Conservation (phyloP, 148 eudicot genomes). For the Nepenthes mirabilis region DNA sequence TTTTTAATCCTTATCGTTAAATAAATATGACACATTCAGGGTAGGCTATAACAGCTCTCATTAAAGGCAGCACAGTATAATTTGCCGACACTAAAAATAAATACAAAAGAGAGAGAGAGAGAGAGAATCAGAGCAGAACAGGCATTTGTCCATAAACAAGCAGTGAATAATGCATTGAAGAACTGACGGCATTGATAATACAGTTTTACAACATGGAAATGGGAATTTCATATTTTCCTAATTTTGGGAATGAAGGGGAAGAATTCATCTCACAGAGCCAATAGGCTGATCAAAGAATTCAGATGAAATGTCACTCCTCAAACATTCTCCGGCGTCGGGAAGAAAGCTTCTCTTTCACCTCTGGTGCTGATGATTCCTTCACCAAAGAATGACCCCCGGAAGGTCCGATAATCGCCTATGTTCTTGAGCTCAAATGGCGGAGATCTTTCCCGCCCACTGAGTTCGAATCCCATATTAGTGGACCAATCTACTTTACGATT, state of each 20-base stretch:
- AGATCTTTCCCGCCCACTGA: slow-evolving; percentile 23
- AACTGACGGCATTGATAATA: too few relatives aligned
- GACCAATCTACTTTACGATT: slow-evolving; percentile 50
- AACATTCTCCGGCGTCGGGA: slow-evolving; percentile 1
- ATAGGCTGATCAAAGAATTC: background rate
- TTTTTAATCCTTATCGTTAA: too few relatives aligned
- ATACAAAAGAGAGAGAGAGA: too few relatives aligned
- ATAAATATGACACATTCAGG: too few relatives aligned
- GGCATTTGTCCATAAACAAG: too few relatives aligned
- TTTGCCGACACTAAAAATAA: too few relatives aligned
- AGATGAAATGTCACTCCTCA: background rate
- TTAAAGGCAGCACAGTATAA: too few relatives aligned
- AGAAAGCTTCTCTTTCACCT: slow-evolving; percentile 24
- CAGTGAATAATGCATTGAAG: too few relatives aligned
- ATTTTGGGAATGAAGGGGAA: background rate
- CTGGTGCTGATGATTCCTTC: slow-evolving; percentile 59
- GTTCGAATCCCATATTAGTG: slow-evolving; percentile 17
- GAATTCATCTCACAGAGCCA: background rate
- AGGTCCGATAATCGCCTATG: slow-evolving; percentile 51
- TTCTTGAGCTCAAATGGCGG: slow-evolving; percentile 33
- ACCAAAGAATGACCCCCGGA: slow-evolving; percentile 77
- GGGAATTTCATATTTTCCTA: too few relatives aligned
- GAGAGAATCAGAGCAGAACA: too few relatives aligned
- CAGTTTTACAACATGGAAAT: too few relatives aligned
- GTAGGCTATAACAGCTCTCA: too few relatives aligned